Conservation (phyloP, 1,284 basidiomycete species). For the Hemileccinum hortonii region DNA sequence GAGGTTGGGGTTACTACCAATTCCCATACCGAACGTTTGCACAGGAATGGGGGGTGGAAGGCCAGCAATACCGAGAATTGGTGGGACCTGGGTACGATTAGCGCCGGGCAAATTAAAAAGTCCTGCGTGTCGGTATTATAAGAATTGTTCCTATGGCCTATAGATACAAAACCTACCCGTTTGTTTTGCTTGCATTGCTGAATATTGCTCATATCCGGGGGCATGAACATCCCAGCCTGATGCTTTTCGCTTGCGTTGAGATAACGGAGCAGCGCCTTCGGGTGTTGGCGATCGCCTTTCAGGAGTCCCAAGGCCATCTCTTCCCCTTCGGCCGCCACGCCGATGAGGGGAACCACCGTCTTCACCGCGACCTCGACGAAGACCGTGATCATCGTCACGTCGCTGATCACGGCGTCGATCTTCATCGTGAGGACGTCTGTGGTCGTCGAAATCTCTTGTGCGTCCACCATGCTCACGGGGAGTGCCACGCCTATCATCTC, state of each 20-base stretch:
- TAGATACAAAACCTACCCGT: conserved; percentile 61
- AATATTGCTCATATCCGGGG: conserved; percentile 92
- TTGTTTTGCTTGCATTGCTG: conserved; percentile 94
- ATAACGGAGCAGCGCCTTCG: conserved; percentile 77
- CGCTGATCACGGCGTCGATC: conserved; percentile 47
- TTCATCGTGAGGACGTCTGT: conserved; percentile 43
- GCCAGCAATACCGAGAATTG: conserved; percentile 75
- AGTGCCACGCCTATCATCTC: conserved; percentile 41
- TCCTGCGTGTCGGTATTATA: conserved; percentile 45
- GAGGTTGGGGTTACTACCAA: conserved; percentile 78
- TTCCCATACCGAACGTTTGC: conserved; percentile 79
- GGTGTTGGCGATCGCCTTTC: conserved; percentile 90
- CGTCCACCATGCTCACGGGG: conserved; percentile 40
- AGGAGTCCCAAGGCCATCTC: conserved; percentile 62
- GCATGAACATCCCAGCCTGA: conserved; percentile 97
- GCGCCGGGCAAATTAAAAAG: conserved; percentile 92
- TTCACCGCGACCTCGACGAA: conserved; percentile 38
- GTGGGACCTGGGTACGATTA: conserved; percentile 82
- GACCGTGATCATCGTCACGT: conserved; percentile 47
- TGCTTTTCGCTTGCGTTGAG: conserved; percentile 82
- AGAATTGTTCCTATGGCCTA: not conserved
- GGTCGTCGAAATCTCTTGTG: conserved; percentile 44
- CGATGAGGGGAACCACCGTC: conserved; percentile 38
- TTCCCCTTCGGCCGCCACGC: conserved; percentile 41
- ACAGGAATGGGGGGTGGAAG: conserved; percentile 81